These are phyloP conservation scores for Penicillium sp. DNA, from an alignment of 2,329 filamentous ascomycete species.

Conservation along the genomic window DNA sequence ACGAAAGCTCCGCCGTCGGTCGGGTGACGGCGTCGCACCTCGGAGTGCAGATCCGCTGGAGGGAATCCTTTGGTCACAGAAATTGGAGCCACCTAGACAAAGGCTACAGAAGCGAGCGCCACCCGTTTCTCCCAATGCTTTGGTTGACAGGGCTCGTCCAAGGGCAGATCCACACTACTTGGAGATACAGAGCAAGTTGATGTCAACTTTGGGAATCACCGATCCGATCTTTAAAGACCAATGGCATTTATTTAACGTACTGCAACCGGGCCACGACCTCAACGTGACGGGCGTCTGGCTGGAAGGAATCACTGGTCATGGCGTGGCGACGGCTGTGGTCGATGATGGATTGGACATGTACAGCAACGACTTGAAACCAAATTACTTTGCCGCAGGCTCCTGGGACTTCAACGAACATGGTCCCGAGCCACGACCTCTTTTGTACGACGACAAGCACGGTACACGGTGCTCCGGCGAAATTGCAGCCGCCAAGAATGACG, in stretches of 20 bases:
- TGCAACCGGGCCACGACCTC: slow-evolving; percentile 83
- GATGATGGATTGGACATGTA: slow-evolving; percentile 97
- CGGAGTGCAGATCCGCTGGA: slow-evolving; percentile 62
- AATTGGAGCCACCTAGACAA: slow-evolving; percentile 64
- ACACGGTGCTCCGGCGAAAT: slow-evolving; percentile 95
- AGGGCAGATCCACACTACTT: slow-evolving; percentile 51
- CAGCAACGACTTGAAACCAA: slow-evolving; percentile 86
- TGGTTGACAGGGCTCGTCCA: slow-evolving; percentile 40
- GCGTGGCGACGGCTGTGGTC: slow-evolving; percentile 87
- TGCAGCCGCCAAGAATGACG: slow-evolving; percentile 84
- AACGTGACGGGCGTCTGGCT: slow-evolving; percentile 96
- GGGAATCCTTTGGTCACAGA: slow-evolving; percentile 74
- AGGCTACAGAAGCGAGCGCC: slow-evolving; percentile 62
- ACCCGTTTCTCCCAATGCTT: slow-evolving; percentile 29
- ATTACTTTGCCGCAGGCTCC: slow-evolving; percentile 90
- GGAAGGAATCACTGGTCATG: slow-evolving; percentile 85
- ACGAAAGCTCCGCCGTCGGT: slow-evolving; percentile 62
- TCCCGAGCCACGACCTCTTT: slow-evolving; percentile 75
- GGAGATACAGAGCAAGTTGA: slow-evolving; percentile 62
- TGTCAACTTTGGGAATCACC: slow-evolving; percentile 68
- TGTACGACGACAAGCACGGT: slow-evolving; percentile 85
- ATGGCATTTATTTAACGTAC: slow-evolving; percentile 89
- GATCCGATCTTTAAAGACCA: slow-evolving; percentile 94
- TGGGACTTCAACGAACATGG: slow-evolving; percentile 93
- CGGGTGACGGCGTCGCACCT: slow-evolving; percentile 16